Base-by-base conservation (phyloP, 371 early-diverging fungal genomes). In the Mycotypha africana region DNA sequence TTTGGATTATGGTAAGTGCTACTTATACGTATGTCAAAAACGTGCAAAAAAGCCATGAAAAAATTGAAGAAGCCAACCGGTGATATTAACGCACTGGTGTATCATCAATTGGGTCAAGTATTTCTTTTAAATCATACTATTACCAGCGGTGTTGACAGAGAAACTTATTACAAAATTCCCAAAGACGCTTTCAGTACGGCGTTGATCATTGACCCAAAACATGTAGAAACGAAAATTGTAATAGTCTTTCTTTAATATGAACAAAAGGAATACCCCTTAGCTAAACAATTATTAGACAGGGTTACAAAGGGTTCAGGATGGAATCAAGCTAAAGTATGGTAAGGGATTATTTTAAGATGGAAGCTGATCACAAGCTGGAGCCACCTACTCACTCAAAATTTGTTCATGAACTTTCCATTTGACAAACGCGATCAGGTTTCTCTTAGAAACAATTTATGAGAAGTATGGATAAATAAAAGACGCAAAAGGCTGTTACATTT, bases 311-410 rank as follows among this genome's bases (percentile, higher is more conserved):
- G 62, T 9, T 30, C 41, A 8, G 69, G 69, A 0, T 68, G 69
- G 69, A 54, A 68, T 35, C 51, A 58, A 41, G 33, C 53, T 11
- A 56, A 64, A 34, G 65, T 65, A 25, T 68, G 69, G 69, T 58
- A 58, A 41, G n/a, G n/a, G n/a, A n/a, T n/a, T n/a, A n/a, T n/a
- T n/a, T n/a, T n/a, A n/a, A n/a, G n/a, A n/a, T n/a, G n/a, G n/a
- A n/a, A n/a, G n/a, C n/a, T n/a, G n/a, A n/a, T n/a, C n/a, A n/a
- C n/a, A n/a, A n/a, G n/a, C n/a, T n/a, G n/a, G n/a, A n/a, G n/a
- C n/a, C n/a, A n/a, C n/a, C n/a, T n/a, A n/a, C n/a, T n/a, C n/a
- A n/a, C n/a, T n/a, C n/a, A n/a, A n/a, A n/a, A n/a, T n/a, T n/a
- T n/a, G n/a, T n/a, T n/a, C n/a, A n/a, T n/a, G n/a, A n/a, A n/a